Conservation (phyloP, 2,329 filamentous ascomycete genomes). For the Colletotrichum musicola region DNA sequence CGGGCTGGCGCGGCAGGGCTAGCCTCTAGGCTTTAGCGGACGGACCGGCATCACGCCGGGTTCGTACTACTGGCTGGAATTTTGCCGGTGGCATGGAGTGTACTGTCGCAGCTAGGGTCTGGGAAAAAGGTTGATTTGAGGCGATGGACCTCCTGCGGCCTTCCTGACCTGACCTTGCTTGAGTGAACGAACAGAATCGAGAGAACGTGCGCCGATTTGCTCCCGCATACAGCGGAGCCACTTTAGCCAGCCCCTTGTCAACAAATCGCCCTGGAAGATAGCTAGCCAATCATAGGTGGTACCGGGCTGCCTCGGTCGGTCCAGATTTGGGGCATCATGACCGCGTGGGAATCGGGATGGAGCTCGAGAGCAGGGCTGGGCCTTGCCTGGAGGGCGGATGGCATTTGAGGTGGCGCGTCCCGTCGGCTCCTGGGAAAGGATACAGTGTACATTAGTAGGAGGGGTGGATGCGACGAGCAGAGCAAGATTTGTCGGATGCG, state of each 20-base stretch:
- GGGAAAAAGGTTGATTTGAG: constrained; percentile 10
- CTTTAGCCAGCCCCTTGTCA: neutral
- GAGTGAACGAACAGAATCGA: neutral
- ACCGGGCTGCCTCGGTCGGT: constrained; percentile 24
- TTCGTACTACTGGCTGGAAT: constrained; percentile 24
- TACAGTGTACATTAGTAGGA: no score
- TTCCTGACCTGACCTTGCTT: no score
- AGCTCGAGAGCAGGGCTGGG: constrained; percentile 13
- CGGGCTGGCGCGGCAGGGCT: neutral
- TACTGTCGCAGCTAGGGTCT: constrained; percentile 21
- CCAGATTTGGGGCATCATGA: constrained; percentile 19
- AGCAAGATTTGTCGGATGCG: no score
- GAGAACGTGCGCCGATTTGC: constrained; percentile 34
- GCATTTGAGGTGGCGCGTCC: no score
- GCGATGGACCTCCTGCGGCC: no score
- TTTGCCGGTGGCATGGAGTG: constrained; percentile 24
- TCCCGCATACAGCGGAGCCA: constrained; percentile 29
- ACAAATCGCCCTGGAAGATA: no score
- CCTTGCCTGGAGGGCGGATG: neutral
- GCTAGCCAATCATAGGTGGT: constrained; percentile 27
- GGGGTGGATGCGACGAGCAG: no score
- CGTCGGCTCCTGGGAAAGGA: neutral
- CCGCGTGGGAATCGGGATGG: constrained; percentile 25
- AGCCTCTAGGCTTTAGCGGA: neutral
- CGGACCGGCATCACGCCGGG: neutral